Evolutionary conservation across 805 yeast genomes (phyloP).

Genomic region (Metschnikowia sp.): DNA sequence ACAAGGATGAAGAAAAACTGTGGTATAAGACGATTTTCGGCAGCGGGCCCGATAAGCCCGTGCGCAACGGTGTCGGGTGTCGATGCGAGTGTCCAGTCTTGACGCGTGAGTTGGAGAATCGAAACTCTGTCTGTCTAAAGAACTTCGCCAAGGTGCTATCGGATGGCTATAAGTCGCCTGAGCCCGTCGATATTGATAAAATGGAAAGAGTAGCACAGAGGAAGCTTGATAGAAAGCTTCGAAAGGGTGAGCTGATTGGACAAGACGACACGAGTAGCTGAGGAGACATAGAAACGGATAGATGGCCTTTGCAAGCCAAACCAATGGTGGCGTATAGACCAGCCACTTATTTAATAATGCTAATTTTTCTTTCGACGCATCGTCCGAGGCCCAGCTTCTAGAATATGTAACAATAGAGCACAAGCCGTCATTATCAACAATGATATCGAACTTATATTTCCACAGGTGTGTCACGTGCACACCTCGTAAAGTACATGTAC

Average conservation of each 20-base stretch:
- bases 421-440: too few species aligned
- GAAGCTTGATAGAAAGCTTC: slow-evolving; percentile 20
- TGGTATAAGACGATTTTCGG: slow-evolving; percentile 19
- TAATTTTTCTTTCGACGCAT: not conserved
- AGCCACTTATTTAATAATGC: too few species aligned
- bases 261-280: not conserved
- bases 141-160: slow-evolving; percentile 46
- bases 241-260: slow-evolving; percentile 18
- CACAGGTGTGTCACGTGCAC: too few species aligned
- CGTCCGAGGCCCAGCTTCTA: too few species aligned
- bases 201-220: slow-evolving; percentile 23
- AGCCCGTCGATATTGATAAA: slow-evolving; percentile 23
- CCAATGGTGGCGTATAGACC: too few species aligned
- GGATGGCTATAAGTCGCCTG: slow-evolving; percentile 22
- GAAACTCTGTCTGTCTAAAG: slow-evolving; percentile 46
- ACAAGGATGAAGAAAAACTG: slow-evolving; percentile 25
- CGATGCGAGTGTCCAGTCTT: slow-evolving; percentile 71
- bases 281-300: not conserved
- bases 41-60: slow-evolving; percentile 26
- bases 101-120: slow-evolving; percentile 53
- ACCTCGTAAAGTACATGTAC: too few species aligned
- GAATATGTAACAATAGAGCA: too few species aligned
- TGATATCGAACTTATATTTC: too few species aligned
- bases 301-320: not conserved
- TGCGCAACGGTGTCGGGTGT: slow-evolving; percentile 66